Base-by-base conservation (phyloP, 805 yeast genomes). In the Nakazawaea siamensis region DNA sequence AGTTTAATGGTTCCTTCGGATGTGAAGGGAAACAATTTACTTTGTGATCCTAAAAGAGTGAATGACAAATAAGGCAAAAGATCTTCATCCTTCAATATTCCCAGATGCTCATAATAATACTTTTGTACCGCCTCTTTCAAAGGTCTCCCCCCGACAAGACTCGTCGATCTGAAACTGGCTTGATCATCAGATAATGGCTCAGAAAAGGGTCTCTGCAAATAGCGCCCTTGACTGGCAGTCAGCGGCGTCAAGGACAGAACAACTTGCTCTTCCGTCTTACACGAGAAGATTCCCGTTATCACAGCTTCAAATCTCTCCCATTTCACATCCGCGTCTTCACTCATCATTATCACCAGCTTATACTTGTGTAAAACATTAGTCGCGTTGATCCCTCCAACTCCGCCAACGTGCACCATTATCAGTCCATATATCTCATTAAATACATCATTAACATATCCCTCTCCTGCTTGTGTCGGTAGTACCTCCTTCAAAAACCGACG, bases 31-130 rank as follows among this genome's bases (percentile, higher is more conserved):
- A 80, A 65, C 38, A 76, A 41, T 21, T 66, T 68, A 3, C 85
- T 73, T 19, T 79, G 79, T 2, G 76, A 64, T 0, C 85, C 87
- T n/a, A 71, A 49, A 29, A 80, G 48, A 0, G 80, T 65, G 43
- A 68, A 80, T 5, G 72, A 62, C 3, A 78, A 55, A 43, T 61
- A 64, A 27, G 60, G 55, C 29, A 75, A 35, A 3, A 78, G 63
- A 2, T 62, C 68, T 4, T 46, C 45, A 27, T 68, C 73, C 4
- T 58, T 41, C 2, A 64, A 40, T 21, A 58, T 52, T 7, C 51
- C 50, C 21, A 49, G 48, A 39, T 51, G 36, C 14, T 52, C 49
- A 41, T 57, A 56, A 41, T 62, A 64, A 7, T 37, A 46, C 2
- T 61, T 60, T 1, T 44, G 43, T 9, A 58, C 40, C 13, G 57